These are phyloP conservation scores for Fusarium nelsonii DNA, from an alignment of 2,329 filamentous ascomycete species.

Conservation along the genomic window DNA sequence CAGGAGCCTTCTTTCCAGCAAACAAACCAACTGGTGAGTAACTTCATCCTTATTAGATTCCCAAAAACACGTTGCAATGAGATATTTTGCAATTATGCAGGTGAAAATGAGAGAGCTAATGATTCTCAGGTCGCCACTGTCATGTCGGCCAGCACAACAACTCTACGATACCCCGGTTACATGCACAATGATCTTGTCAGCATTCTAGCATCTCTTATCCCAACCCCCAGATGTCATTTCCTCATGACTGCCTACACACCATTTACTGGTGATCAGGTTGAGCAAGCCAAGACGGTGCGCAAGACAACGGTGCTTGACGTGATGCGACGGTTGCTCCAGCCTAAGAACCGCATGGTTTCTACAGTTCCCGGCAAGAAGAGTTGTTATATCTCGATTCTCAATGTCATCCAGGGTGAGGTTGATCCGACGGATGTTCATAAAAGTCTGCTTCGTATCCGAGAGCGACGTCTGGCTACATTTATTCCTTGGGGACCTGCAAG, in stretches of 20 bases:
- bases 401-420: conserved; percentile 98
- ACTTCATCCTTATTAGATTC: too few relatives aligned
- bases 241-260: conserved; percentile 98
- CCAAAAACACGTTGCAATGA: neutral
- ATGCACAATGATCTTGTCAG: conserved; percentile 99
- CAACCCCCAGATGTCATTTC: conserved; percentile 97
- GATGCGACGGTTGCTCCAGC: conserved; percentile 94
- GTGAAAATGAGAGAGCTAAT: conserved; percentile 5
- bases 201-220: conserved; percentile 95
- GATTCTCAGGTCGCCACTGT: conserved; percentile 83
- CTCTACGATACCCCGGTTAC: conserved; percentile 95
- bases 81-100: neutral
- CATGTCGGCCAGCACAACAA: conserved; percentile 98
- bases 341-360: conserved; percentile 99
- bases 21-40: conserved; percentile 89
- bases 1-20: conserved; percentile 97
- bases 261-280: conserved; percentile 95
- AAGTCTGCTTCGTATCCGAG: conserved; percentile 93
- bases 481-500: conserved; percentile 98
- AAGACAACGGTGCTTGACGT: conserved; percentile 99
- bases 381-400: conserved; percentile 98
- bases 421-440: conserved; percentile 99
- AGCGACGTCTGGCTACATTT: conserved; percentile 92
- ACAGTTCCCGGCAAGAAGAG: conserved; percentile 95
- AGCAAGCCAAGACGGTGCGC: conserved; percentile 95